Conservation (phyloP, 1,139 yeast species). For the Candida sanyaensis region DNA sequence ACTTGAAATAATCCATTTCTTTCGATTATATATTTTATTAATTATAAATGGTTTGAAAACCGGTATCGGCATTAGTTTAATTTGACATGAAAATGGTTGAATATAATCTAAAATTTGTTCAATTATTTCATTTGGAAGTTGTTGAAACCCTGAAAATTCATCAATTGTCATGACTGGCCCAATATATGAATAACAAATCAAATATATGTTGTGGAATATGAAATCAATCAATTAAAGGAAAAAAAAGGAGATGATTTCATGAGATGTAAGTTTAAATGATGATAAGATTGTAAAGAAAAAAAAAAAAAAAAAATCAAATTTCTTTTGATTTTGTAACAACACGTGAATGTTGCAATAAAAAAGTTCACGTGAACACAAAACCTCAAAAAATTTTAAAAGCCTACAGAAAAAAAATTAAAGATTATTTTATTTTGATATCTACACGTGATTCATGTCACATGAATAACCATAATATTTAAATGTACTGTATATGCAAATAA, state of each 20-base stretch:
- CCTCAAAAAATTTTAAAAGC: too few relatives aligned
- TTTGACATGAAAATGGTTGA: neutral
- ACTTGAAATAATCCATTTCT: neutral
- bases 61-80: neutral
- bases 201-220: too few relatives aligned
- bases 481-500: too few relatives aligned
- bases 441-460: too few relatives aligned
- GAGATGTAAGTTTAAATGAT: neutral
- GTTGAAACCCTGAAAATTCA: neutral
- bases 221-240: too few relatives aligned
- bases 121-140: neutral
- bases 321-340: too few relatives aligned
- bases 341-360: too few relatives aligned
- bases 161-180: neutral
- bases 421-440: too few relatives aligned
- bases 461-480: too few relatives aligned
- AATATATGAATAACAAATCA: too few relatives aligned
- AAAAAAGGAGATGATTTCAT: too few relatives aligned
- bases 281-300: neutral
- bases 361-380: neutral
- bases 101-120: neutral
- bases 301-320: neutral
- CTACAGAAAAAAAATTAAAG: too few relatives aligned
- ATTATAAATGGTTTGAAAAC: neutral
- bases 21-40: neutral